Base-by-base conservation (phyloP, 75 land plant genomes). In the Pseudotsuga menziesii region DNA sequence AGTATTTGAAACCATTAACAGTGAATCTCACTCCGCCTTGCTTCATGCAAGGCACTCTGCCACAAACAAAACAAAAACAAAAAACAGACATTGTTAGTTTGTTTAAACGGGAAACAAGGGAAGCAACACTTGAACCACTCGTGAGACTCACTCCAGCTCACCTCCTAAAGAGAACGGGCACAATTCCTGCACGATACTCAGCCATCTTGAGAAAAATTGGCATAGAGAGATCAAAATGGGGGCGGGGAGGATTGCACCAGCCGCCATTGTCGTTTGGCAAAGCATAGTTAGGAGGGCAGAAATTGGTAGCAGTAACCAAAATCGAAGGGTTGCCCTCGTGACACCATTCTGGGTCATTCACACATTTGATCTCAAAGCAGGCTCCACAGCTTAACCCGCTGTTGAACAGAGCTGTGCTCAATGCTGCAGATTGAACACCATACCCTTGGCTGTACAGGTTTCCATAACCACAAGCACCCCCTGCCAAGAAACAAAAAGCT, bases 241-340 rank as follows among this genome's bases (percentile, higher is more conserved):
- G 85, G 77, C 86, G 89, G 8, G 98, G 98, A 12, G 91, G 86
- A 81, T 95, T 90, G 88, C 98, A 95, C 98, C 98, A 95, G 13
- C 98, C 98, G 39, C 98, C 98, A 78, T 90, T 84, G 82, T 89
- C 91, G 20, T 76, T 87, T 1, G 94, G 85, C 1, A 77, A 80
- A 16, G 85, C 85, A 61, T 77, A 89, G 72, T 89, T 89, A 0
- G 89, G 95, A 0, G 96, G 96, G 78, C 94, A 92, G 71, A 88
- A 87, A 81, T 92, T 92, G 73, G 94, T 92, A 44, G 94, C 94
- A 4, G 95, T 92, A 69, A 90, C 63, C 61, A 89, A 69, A 63
- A 91, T 89, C 58, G 92, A 89, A 11, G 89, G 87, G 78, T 83
- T 85, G 13, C 89, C 91, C 0, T 84, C 73, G 54, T 83, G 83